Evolutionary conservation across 2,329 filamentous ascomycete species (phyloP), one percentile per base, ranked within the genome.

Genomic region (Allantophomopsis cytisporea): DNA sequence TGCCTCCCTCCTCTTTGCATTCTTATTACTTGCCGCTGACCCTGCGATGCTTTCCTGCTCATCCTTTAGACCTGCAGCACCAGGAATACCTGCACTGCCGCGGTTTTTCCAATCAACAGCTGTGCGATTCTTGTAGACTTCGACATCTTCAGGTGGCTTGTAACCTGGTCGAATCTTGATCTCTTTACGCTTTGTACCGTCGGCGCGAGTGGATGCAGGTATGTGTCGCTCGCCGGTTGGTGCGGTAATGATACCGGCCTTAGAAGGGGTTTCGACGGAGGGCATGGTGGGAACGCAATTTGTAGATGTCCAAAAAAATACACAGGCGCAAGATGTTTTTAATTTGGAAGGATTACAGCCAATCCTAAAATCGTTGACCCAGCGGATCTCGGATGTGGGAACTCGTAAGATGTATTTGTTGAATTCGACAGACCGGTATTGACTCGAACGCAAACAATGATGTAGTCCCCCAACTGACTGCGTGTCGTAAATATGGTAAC

Each of bases 151-250:
- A 1, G 88, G 86, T 2, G 91, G 93, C 28, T 80, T 79, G 62
- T 95, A 98, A 39, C 91, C 93, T 0, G 91, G 89, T 21, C 86
- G 78, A 44, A 98, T 86, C 54, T 85, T 85, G 56, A 96, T 96
- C 54, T 94, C 89, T 55, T 84, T 93, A 41, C 91, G 78, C n/a
- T 84, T 84, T 38, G 82, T 86, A 42, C 91, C 91, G 56, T 98
- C 91, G 17, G 91, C 65, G 40, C 93, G 82, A 34, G 76, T 66
- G 1, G 89, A 96, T 34, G 88, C 75, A 18, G 91, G 91, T 42
- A 98, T 96, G 51, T 87, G 80, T 35, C 88, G 83, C 55, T 87
- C 76, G 55, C 91, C 93, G 49, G 76, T 83, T 46, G 61, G 58
- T 38, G 78, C 73, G 56, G 88, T 80, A 39, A 80, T 80, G 55